These are phyloP conservation scores for Hyphopichia khmerensis DNA, from an alignment of 1,139 yeast genomes.

Conservation along the genomic window DNA sequence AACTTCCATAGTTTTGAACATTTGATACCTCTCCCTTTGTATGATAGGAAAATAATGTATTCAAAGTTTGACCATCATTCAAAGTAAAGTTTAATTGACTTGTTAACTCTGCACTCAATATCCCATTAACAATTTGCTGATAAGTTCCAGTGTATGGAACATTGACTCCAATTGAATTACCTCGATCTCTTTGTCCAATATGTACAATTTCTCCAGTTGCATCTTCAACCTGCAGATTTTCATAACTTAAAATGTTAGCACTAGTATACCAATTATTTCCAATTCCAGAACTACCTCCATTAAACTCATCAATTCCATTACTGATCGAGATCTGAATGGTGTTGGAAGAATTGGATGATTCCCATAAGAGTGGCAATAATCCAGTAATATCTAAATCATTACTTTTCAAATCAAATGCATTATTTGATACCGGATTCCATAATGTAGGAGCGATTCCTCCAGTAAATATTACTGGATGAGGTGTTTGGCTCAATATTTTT, in stretches of 20 bases:
- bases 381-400: conserved; percentile 18
- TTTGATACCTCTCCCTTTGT: conserved; percentile 33
- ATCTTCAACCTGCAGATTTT: conserved; percentile 29
- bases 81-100: conserved; percentile 34
- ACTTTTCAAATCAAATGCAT: conserved; percentile 24
- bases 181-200: conserved; percentile 1
- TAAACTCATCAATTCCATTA: conserved; percentile 47
- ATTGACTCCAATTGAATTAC: conserved; percentile 17
- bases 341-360: background rate
- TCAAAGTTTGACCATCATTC: conserved; percentile 29
- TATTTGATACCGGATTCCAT: conserved; percentile 24
- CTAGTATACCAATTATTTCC: conserved; percentile 61
- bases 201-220: conserved; percentile 29
- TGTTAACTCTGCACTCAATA: conserved; percentile 25
- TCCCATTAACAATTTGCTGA: conserved; percentile 29
- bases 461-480: conserved; percentile 35
- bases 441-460: conserved; percentile 19
- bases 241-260: conserved; percentile 57
- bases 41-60: conserved; percentile 23
- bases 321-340: conserved; percentile 39
- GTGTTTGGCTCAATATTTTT: conserved; percentile 42
- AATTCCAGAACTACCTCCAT: conserved; percentile 16
- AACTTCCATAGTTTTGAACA: conserved; percentile 25
- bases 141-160: conserved; percentile 27
- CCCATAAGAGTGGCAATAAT: conserved; percentile 17